Base-by-base conservation (phyloP, 2,329 filamentous ascomycete genomes). In the Diplodia mutila region DNA sequence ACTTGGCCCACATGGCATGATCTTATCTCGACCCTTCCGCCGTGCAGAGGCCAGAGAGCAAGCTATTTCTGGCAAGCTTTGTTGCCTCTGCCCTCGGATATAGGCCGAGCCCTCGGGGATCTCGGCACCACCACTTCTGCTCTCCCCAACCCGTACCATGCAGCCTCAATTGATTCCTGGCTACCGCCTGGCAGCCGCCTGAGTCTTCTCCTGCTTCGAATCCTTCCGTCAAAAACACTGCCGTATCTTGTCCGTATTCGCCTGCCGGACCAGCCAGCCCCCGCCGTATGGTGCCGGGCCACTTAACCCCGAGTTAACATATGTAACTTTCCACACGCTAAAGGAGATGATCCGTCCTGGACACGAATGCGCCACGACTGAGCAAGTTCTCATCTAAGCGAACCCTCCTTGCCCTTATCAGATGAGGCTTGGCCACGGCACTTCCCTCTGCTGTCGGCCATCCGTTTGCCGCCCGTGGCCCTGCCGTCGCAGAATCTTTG, bases 11-110 rank as follows among this genome's bases (percentile, higher is more conserved):
- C 59, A 49, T 23, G 27, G 21, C 34, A 18, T 51, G 25, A 51
- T 49, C 59, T 63, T 51, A 51, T 63, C 59, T 34, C 42, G 55
- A 27, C 55, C 23, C 23, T 46, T 27, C 14, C 34, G 55, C 37
- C 23, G 46, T 48, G 46, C 27, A 21, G 59, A 25, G 59, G 18
- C 59, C 42, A 49, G 59, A 7, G 7, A 63, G 18, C 27, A 8
- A 25, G n/a, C 59, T n/a, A 23, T 37, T 34, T 55, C 11, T 34
- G 59, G 59, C 21, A 51, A 63, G 59, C 29, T 14, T 46, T 21
- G 42, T 8, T 46, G 16, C 39, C 6, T 11, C 2, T 34, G 12
- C 46, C 16, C 46, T 63, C 59, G 59, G 59, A 63, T 63, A 63
- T 63, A 51, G 14, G 9, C 42, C 8, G 29, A 23, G n/a, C 25